phyloP scores from a whole-genome alignment of 805 yeast species.

The Saturnispora silvae region DNA sequence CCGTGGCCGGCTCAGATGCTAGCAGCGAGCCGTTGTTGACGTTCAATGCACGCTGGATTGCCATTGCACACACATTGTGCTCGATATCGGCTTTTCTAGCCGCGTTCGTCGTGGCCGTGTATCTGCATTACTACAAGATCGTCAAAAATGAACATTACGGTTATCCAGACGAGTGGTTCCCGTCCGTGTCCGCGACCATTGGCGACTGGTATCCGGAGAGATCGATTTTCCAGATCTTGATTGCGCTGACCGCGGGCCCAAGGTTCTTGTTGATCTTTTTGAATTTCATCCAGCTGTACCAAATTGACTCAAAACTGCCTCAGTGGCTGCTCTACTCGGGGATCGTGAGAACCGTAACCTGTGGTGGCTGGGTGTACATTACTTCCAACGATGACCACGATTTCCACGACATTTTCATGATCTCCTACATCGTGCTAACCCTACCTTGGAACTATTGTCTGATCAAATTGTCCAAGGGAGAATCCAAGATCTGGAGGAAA shows the following conservation, averaged over 20 bases:
- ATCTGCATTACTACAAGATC: conserved; percentile 77
- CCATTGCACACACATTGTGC: conserved; percentile 60
- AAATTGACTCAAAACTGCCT: conserved; percentile 27
- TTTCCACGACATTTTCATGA: conserved; percentile 93
- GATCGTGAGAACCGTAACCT: conserved; percentile 79
- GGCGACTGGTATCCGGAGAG: conserved; percentile 97
- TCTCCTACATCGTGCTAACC: conserved; percentile 75
- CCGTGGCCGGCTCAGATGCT: too few relatives aligned
- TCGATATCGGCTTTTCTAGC: conserved; percentile 66
- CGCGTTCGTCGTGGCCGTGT: conserved; percentile 66
- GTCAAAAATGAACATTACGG: conserved; percentile 80
- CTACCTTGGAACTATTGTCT: conserved; percentile 80
- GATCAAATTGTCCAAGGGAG: conserved; percentile 36
- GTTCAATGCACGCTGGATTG: conserved; percentile 56
- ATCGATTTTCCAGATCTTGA: conserved; percentile 79
- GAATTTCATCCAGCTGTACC: conserved; percentile 39
- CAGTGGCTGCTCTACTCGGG: conserved; percentile 48
- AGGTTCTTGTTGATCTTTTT: conserved; percentile 57
- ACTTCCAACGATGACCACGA: conserved; percentile 97
- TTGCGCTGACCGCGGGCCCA: conserved; percentile 91
- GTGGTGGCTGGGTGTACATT: conserved; percentile 98
- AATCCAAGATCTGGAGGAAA: conserved; percentile 38
- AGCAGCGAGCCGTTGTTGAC: too few relatives aligned
- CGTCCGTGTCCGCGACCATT: conserved; percentile 92
- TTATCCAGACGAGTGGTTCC: conserved; percentile 98